phyloP scores from a whole-genome alignment of 306 rosid species.

The Cercis canadensis region DNA sequence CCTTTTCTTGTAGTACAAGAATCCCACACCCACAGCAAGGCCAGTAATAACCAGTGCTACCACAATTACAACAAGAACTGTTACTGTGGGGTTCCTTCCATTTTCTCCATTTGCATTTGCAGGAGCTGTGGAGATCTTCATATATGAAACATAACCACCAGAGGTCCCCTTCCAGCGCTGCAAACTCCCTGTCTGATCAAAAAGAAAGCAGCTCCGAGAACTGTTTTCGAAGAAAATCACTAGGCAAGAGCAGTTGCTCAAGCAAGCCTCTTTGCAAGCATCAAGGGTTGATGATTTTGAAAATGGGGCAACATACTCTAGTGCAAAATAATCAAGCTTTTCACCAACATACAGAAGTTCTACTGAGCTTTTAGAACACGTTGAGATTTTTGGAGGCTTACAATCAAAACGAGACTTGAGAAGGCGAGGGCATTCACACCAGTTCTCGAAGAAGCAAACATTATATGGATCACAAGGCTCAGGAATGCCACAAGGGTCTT shows the following conservation, averaged over 20 bases:
- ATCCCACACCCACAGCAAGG: conserved; percentile 41
- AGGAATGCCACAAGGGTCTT: conserved; percentile 75
- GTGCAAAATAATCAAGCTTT: conserved; percentile 69
- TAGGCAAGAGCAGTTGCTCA: conserved; percentile 76
- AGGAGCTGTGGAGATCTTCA: conserved; percentile 58
- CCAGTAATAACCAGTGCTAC: conserved; percentile 49
- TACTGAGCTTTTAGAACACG: conserved; percentile 53
- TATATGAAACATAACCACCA: conserved; percentile 59
- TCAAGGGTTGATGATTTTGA: conserved; percentile 58
- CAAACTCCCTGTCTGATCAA: conserved; percentile 75
- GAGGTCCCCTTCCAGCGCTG: conserved; percentile 49
- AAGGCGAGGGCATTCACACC: conserved; percentile 82
- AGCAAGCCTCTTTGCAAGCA: conserved; percentile 67
- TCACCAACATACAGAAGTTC: conserved; percentile 70
- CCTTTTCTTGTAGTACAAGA: conserved; percentile 45
- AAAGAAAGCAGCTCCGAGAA: conserved; percentile 70
- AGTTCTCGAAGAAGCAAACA: conserved; percentile 60
- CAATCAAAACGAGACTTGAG: conserved; percentile 68
- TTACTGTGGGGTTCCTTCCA: conserved; percentile 40
- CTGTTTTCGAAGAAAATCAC: conserved; percentile 80
- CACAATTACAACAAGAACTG: conserved; percentile 43
- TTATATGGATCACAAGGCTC: conserved; percentile 75
- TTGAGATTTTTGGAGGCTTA: conserved; percentile 60
- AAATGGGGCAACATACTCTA: conserved; percentile 62
- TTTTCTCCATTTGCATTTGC: conserved; percentile 35